phyloP scores from a whole-genome alignment of 2,329 filamentous ascomycete species.

The Diplodia seriata region DNA sequence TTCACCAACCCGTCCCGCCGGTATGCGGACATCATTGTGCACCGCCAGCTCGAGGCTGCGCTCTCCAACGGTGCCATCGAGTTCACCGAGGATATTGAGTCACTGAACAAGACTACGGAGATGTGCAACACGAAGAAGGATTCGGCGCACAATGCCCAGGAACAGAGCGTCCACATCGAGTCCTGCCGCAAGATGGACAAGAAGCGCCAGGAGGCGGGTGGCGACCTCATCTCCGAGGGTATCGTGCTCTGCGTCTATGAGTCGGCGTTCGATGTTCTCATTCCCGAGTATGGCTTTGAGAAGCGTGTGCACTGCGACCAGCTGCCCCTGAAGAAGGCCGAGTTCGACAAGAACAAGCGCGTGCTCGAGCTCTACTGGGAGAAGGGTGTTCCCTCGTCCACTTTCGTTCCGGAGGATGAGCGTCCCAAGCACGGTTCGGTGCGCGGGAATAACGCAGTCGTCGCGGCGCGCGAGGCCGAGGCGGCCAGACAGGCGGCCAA shows the following conservation, averaged over 20 bases:
- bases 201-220: constrained; percentile 82
- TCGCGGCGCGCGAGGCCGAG: constrained; percentile 80
- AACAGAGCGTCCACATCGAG: constrained; percentile 98
- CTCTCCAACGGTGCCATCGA: constrained; percentile 83
- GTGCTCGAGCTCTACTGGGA: constrained; percentile 98
- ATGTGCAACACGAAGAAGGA: constrained; percentile 99
- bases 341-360: constrained; percentile 95
- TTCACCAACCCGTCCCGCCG: constrained; percentile 95
- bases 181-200: constrained; percentile 96
- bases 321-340: constrained; percentile 97
- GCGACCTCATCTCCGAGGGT: constrained; percentile 92
- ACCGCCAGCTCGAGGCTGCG: constrained; percentile 89
- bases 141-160: constrained; percentile 94
- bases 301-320: constrained; percentile 99
- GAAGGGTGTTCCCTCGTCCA: constrained; percentile 96
- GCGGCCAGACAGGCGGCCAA: constrained; percentile 80
- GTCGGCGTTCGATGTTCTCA: constrained; percentile 96
- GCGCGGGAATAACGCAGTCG: constrained; percentile 75
- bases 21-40: constrained; percentile 93
- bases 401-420: constrained; percentile 96
- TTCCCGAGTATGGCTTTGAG: constrained; percentile 98
- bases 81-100: constrained; percentile 88
- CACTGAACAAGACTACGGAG: constrained; percentile 88
- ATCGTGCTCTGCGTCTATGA: constrained; percentile 98
- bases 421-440: constrained; percentile 82